Evolutionary conservation across 75 land plant genomes (phyloP), one percentile per base, ranked within the genome.

Genomic region (Adiantum capillusveneris): DNA sequence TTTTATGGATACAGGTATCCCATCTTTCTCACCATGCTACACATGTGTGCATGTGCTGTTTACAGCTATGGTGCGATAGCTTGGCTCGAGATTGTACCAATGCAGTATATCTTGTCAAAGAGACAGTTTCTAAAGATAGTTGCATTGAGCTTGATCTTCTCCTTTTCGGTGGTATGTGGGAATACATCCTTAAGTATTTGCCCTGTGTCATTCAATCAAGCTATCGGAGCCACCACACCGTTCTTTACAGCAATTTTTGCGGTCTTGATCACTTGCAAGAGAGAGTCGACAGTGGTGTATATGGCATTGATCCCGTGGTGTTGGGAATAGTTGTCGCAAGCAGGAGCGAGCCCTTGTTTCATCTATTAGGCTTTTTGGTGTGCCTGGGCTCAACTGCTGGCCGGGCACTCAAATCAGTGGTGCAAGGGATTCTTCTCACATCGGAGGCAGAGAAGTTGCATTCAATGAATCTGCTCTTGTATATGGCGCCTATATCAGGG

Each of bases 171-270:
- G 24, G 94, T 88, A 44, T 78, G 86, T 53, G 90, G 94, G 0
- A 88, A 88, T 48, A 77, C 84, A 22, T 88, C 94, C 11, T 69
- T 88, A 22, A 64, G 86, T 31, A 85, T 77, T 70, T 24, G 85
- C 11, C 94, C 94, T 2, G 90, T 88, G 29, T 85, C 90, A 56
- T 88, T 88, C 70, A 88, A 88, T 55, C 94, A 88, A 54, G 94
- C 90, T 3, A 68, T 88, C 39, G 94, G 94, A 26, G 88, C 94
- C 25, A 88, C 94, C 28, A 85, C 90, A 27, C 94, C 94, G 0
- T 85, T 88, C 57, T 88, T 88, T 75, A 85, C 93, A 17, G 93
- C 89, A 29, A 60, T 79, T 20, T 88, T 88, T 66, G 85, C 94
- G 1, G 75, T 82, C 64, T n/a, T 82, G 48, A 72, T 85, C 54